phyloP scores from a whole-genome alignment of 208 protist species.

The Giardia duodenalis region DNA sequence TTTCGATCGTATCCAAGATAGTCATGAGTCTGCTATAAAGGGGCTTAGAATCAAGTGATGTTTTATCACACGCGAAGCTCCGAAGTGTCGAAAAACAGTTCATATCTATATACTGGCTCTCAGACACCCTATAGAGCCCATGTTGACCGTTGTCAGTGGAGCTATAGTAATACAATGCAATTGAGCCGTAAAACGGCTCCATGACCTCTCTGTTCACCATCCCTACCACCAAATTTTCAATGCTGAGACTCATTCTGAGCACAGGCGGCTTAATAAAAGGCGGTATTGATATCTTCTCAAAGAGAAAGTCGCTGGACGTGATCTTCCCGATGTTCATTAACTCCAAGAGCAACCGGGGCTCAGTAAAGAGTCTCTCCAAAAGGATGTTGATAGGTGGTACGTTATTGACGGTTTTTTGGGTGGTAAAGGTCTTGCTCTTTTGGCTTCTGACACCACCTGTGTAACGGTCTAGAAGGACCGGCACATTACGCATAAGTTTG shows the following conservation, averaged over 20 bases:
- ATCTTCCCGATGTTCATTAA: background rate
- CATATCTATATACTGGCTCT: background rate
- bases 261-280: background rate
- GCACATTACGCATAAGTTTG: too few species aligned
- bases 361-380: background rate
- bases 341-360: background rate
- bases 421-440: background rate
- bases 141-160: background rate
- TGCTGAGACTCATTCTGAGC: background rate
- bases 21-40: background rate
- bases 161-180: background rate
- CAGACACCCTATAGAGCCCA: background rate
- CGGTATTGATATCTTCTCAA: background rate
- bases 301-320: background rate
- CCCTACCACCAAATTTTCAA: background rate
- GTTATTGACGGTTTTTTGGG: background rate
- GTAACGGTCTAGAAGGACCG: background rate
- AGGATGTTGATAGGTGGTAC: background rate
- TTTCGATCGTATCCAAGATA: background rate
- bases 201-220: background rate
- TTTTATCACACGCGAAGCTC: too few species aligned
- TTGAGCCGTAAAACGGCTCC: background rate
- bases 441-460: background rate
- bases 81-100: background rate
- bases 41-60: background rate